phyloP scores from a whole-genome alignment of 805 yeast genomes.

The Candida hispaniensis region DNA sequence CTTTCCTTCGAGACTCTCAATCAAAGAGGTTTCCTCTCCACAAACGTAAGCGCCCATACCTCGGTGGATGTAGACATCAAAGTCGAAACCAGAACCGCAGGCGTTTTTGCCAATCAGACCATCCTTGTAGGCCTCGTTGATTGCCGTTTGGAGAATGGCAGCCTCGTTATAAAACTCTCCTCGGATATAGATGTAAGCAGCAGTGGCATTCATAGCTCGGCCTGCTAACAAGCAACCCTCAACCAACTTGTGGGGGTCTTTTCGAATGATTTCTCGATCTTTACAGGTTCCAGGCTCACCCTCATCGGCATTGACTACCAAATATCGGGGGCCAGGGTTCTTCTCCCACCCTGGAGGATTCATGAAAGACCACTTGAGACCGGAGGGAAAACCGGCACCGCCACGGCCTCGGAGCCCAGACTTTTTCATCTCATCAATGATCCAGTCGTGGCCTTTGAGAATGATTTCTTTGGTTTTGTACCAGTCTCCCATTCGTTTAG shows the following conservation, averaged over 20 bases:
- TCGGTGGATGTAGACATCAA: slow-evolving; percentile 76
- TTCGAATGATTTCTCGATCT: slow-evolving; percentile 82
- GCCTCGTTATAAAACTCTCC: slow-evolving; percentile 87
- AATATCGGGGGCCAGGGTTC: slow-evolving; percentile 76
- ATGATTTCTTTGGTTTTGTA: slow-evolving; percentile 79
- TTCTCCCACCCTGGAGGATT: slow-evolving; percentile 95
- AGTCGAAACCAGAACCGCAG: slow-evolving; percentile 77
- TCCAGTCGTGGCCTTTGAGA: slow-evolving; percentile 79
- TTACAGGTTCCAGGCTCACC: slow-evolving; percentile 94
- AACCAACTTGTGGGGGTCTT: slow-evolving; percentile 83
- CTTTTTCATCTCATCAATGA: slow-evolving; percentile 74
- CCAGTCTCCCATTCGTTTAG: slow-evolving; percentile 83
- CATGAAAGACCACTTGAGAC: slow-evolving; percentile 88
- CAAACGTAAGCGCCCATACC: slow-evolving; percentile 92
- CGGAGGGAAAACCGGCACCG: slow-evolving; percentile 90
- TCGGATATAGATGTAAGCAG: slow-evolving; percentile 83
- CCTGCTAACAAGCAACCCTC: slow-evolving; percentile 90
- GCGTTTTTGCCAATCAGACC: slow-evolving; percentile 77
- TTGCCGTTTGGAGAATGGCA: slow-evolving; percentile 60
- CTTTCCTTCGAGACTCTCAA: slow-evolving; percentile 83
- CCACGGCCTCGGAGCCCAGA: slow-evolving; percentile 87
- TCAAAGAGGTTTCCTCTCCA: slow-evolving; percentile 86
- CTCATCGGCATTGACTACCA: slow-evolving; percentile 87
- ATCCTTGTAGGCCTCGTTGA: slow-evolving; percentile 75
- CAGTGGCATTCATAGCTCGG: slow-evolving; percentile 86